phyloP scores from a whole-genome alignment of 345 rosid species.

The Aethionema arabicum region DNA sequence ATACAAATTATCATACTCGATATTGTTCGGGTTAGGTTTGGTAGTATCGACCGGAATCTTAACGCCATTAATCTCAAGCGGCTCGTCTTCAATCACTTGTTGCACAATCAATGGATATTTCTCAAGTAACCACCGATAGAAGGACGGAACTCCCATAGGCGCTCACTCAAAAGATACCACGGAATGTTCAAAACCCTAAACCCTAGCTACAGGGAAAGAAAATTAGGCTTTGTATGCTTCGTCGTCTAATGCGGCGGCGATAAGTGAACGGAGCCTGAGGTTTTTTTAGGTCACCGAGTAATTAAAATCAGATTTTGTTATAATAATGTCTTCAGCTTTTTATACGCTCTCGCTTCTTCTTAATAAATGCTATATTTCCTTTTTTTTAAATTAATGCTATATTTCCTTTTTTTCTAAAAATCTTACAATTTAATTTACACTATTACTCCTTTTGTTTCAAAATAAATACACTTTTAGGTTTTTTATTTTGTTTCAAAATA shows the following conservation, averaged over 20 bases:
- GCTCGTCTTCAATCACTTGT: constrained; percentile 84
- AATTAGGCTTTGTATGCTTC: too few relatives aligned
- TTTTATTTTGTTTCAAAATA: too few relatives aligned
- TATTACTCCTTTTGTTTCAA: too few relatives aligned
- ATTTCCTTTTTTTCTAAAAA: too few relatives aligned
- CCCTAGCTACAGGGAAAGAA: neutral
- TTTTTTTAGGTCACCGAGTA: neutral
- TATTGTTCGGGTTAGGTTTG: constrained; percentile 69
- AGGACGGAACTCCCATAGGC: constrained; percentile 90
- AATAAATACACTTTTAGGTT: too few relatives aligned
- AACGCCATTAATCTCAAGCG: constrained; percentile 60
- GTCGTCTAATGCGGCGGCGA: neutral
- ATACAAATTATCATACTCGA: constrained; percentile 86
- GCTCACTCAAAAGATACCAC: neutral
- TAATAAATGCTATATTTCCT: too few relatives aligned
- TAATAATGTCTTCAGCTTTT: too few relatives aligned
- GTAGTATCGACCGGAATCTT: constrained; percentile 80
- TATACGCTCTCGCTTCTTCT: too few relatives aligned
- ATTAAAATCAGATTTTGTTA: too few relatives aligned
- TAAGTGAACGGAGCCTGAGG: neutral
- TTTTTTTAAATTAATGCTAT: too few relatives aligned
- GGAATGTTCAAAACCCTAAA: constrained; percentile 25
- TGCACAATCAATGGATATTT: constrained; percentile 72
- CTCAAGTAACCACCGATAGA: constrained; percentile 93
- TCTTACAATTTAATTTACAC: too few relatives aligned